Evolutionary conservation across 192 early-diverging fungal genomes (phyloP), one percentile per base, ranked within the genome.

Genomic region (Gaertneriomyces semiglobifer): DNA sequence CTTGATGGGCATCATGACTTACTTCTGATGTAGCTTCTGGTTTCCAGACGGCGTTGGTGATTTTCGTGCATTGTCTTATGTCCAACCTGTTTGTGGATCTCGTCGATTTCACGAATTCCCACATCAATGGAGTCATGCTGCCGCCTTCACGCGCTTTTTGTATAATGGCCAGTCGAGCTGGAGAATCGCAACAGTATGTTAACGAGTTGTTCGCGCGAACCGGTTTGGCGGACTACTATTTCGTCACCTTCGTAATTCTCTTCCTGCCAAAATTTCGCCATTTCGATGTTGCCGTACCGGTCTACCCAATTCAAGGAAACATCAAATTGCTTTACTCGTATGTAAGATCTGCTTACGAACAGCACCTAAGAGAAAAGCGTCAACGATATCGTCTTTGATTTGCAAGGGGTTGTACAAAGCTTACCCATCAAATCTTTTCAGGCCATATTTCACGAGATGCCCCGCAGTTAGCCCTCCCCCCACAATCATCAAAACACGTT

Each of bases 401-500:
- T 2, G 18, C 0, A 50, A 50, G 1, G 12, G 18, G 12, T 50
- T 50, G 48, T 2, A 50, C 48, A 12, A 50, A 50, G 14, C 48
- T 50, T 12, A n/a, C n/a, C n/a, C n/a, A 16, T 50, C 48, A 16
- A 50, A 50, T 16, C 48, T 12, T 2, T 50, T 50, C 14, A 50
- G 14, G 48, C 48, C 48, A 50, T 50, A 16, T 16, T 50, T 50
- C 48, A 50, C 48, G 12, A 50, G 48, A 16, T 50, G 48, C 1
- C 14, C 48, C 18, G 48, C 48, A n/a, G 48, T 50, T 12, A 50
- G 48, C 12, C 48, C 48, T 50, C 48, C 48, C 0, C 48, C 48
- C 48, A 50, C 48, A n/a, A 50, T 50, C 48, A 50, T 50, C 48
- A 50, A 50, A n/a, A n/a, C n/a, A n/a, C n/a, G n/a, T n/a, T n/a